Conservation (phyloP, 2,329 filamentous ascomycete species). For the Ceratocystis eucalypticola region DNA sequence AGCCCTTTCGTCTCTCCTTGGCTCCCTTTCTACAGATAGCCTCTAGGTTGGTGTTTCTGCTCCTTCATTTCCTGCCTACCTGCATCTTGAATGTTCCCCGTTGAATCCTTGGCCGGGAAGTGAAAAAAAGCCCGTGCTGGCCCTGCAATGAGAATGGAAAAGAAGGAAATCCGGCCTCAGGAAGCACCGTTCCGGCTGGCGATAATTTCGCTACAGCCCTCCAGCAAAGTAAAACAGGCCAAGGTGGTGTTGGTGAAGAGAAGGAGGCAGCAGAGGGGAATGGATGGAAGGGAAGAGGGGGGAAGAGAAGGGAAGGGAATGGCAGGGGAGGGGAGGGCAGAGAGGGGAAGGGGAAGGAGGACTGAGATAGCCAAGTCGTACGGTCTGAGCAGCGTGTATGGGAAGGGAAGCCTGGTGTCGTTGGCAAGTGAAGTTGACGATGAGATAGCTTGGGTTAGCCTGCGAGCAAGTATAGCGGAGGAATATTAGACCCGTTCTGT, state of each 20-base stretch:
- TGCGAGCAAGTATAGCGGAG: too few species aligned
- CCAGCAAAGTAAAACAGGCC: conserved; percentile 4
- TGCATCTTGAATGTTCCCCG: neutral
- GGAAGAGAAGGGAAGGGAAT: neutral
- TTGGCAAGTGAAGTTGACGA: too few species aligned
- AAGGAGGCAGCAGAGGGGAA: neutral
- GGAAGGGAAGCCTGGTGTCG: too few species aligned
- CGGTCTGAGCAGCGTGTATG: too few species aligned
- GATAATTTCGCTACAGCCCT: conserved; percentile 3
- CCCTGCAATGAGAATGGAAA: neutral
- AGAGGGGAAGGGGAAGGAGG: neutral
- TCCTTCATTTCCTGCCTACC: neutral
- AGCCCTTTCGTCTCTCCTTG: neutral
- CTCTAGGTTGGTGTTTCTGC: neutral
- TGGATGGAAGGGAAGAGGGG: neutral
- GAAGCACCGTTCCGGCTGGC: neutral
- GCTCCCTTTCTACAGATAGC: neutral
- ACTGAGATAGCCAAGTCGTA: too few species aligned
- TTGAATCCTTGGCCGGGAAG: too few species aligned
- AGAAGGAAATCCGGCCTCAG: neutral
- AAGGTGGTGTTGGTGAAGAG: neutral
- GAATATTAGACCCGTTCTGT: too few species aligned
- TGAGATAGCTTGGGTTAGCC: too few species aligned
- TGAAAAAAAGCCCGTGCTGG: neutral
- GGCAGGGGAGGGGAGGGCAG: neutral